Evolutionary conservation across 257 asterid genomes (phyloP).

Genomic region (Phtheirospermum japonicum): DNA sequence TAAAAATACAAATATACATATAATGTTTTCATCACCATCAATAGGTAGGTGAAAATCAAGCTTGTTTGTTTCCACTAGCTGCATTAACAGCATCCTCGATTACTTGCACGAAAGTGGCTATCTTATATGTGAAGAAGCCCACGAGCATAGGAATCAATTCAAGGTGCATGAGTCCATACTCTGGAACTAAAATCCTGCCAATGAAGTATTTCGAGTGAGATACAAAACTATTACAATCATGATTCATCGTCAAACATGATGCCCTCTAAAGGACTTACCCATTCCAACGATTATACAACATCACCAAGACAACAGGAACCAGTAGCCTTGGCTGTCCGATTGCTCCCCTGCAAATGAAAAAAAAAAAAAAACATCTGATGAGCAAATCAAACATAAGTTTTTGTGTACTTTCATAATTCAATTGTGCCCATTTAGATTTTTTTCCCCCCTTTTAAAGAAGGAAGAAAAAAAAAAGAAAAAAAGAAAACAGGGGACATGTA

Average conservation of each 20-base stretch:
- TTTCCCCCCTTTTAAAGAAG: too few relatives aligned
- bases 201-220: conserved; percentile 7
- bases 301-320: conserved; percentile 83
- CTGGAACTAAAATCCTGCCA: conserved; percentile 74
- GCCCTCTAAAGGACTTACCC: conserved; percentile 40
- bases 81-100: conserved; percentile 55
- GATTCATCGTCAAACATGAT: neutral
- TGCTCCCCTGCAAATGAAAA: conserved; percentile 69
- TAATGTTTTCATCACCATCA: neutral
- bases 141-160: conserved; percentile 86
- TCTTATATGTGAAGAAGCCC: conserved; percentile 94
- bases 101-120: conserved; percentile 72
- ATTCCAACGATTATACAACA: conserved; percentile 89
- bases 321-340: conserved; percentile 81
- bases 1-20: too few relatives aligned
- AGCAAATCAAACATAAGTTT: conserved; percentile 2
- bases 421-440: too few relatives aligned
- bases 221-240: neutral
- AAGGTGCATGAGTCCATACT: conserved; percentile 76
- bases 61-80: conserved; percentile 39
- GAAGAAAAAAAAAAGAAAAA: too few relatives aligned
- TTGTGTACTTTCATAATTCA: neutral
- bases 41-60: conserved; percentile 16
- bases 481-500: too few relatives aligned
- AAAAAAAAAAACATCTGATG: neutral